Conservation (phyloP, 352 stramenopile species). For the Globisporangium radiosum region DNA sequence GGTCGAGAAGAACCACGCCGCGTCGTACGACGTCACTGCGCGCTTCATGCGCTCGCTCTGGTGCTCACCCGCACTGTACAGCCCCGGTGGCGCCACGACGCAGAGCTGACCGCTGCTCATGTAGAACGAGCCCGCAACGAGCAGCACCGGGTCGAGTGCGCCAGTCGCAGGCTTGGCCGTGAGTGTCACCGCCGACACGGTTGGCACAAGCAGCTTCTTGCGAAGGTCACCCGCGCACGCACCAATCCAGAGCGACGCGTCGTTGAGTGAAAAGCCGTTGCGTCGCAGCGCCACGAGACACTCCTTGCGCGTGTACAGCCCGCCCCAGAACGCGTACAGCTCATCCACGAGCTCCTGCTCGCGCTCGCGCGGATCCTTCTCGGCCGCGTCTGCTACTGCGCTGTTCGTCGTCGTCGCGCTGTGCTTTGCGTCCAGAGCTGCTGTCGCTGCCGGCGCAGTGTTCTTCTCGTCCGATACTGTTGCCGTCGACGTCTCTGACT, state of each 20-base stretch:
- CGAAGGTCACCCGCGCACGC: constrained; percentile 37
- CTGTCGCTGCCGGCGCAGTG: not conserved
- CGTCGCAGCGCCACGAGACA: constrained; percentile 52
- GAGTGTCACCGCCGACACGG: constrained; percentile 23
- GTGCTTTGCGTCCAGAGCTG: not conserved
- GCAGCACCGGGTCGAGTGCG: constrained; percentile 57
- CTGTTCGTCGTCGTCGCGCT: constrained; percentile 11
- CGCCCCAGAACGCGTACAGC: constrained; percentile 47
- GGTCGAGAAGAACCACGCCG: constrained; percentile 69
- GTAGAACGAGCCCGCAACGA: constrained; percentile 72
- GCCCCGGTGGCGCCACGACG: constrained; percentile 51
- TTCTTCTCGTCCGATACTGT: not conserved
- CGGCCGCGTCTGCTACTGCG: not conserved
- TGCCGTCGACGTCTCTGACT: not conserved
- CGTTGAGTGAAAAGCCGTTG: constrained; percentile 30
- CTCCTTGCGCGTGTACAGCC: constrained; percentile 50
- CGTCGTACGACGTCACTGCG: constrained; percentile 40
- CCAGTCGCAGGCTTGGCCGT: constrained; percentile 23
- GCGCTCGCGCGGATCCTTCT: constrained; percentile 1
- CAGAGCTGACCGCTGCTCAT: constrained; percentile 48
- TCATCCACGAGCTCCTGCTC: constrained; percentile 34
- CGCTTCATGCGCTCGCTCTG: constrained; percentile 37
- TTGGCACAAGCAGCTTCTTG: constrained; percentile 34
- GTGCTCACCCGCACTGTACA: constrained; percentile 34
- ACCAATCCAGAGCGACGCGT: constrained; percentile 41